These are phyloP conservation scores for Corylus heterophylla DNA, from an alignment of 306 rosid species.

Conservation along the genomic window DNA sequence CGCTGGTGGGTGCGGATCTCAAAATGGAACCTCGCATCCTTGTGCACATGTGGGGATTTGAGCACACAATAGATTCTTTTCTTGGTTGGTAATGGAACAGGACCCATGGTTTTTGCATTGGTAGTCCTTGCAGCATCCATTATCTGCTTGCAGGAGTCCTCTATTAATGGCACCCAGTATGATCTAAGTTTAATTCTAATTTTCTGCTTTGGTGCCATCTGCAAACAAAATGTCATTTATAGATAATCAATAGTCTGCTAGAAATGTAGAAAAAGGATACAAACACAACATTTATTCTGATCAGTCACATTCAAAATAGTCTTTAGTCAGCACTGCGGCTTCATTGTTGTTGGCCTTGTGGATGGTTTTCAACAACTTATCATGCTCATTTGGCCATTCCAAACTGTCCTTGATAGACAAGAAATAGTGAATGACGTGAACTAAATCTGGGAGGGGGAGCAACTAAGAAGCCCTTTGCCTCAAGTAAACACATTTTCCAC, in stretches of 20 bases:
- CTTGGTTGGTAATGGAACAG: conserved; percentile 97
- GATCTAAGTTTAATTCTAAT: conserved; percentile 96
- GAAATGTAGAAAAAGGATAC: background rate
- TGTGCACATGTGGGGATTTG: conserved; percentile 90
- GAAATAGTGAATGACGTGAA: background rate
- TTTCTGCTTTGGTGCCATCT: conserved; percentile 92
- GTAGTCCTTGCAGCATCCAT: conserved; percentile 88
- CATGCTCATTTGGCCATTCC: background rate
- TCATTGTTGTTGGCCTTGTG: background rate
- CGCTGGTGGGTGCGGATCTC: conserved; percentile 98
- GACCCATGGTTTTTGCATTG: conserved; percentile 97
- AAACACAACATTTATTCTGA: background rate
- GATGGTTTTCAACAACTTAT: background rate
- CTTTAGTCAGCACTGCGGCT: background rate
- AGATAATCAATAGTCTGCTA: conserved; percentile 17
- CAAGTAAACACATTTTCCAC: background rate
- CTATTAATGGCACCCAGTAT: conserved; percentile 84
- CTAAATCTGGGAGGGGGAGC: background rate
- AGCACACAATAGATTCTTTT: conserved; percentile 80
- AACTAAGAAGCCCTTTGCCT: background rate
- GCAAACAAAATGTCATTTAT: conserved; percentile 28
- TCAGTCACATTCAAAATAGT: background rate
- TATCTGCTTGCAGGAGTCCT: conserved; percentile 99
- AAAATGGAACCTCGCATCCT: conserved; percentile 93
- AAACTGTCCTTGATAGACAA: background rate